These are phyloP conservation scores for Pistacia integerrima DNA, from an alignment of 345 rosid species.

Conservation along the genomic window DNA sequence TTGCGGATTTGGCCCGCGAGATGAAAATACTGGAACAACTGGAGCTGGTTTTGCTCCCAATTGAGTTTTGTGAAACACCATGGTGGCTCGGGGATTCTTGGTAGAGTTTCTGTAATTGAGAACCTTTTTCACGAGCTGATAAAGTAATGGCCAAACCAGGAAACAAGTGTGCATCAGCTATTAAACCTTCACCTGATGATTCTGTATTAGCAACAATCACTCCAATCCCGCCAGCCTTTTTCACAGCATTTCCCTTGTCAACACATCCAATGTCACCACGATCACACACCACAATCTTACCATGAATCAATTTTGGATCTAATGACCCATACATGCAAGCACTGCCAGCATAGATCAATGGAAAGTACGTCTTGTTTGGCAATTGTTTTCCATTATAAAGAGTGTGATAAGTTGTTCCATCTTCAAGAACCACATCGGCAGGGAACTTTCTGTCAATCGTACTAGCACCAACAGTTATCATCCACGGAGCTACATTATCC, in stretches of 20 bases:
- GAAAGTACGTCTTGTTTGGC: not conserved
- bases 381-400: slow-evolving; percentile 17
- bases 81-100: slow-evolving; percentile 24
- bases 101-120: slow-evolving; percentile 12
- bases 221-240: slow-evolving; percentile 25
- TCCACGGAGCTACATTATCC: slow-evolving; percentile 29
- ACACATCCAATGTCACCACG: not conserved
- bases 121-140: slow-evolving; percentile 24
- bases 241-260: slow-evolving; percentile 1
- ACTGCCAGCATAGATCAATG: slow-evolving; percentile 12
- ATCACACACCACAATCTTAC: slow-evolving; percentile 33
- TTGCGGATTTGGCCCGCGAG: slow-evolving; percentile 41
- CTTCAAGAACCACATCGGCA: slow-evolving; percentile 20
- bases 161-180: slow-evolving; percentile 30
- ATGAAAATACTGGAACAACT: slow-evolving; percentile 41
- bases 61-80: slow-evolving; percentile 33
- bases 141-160: slow-evolving; percentile 33
- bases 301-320: not conserved
- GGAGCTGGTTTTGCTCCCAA: slow-evolving; percentile 34
- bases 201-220: slow-evolving; percentile 13
- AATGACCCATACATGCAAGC: slow-evolving; percentile 10
- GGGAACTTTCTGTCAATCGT: slow-evolving; percentile 31
- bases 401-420: slow-evolving; percentile 8
- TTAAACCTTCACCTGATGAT: slow-evolving; percentile 28
- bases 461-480: slow-evolving; percentile 33